Conservation (phyloP, 345 rosid species). For the Euphorbia peplus region DNA sequence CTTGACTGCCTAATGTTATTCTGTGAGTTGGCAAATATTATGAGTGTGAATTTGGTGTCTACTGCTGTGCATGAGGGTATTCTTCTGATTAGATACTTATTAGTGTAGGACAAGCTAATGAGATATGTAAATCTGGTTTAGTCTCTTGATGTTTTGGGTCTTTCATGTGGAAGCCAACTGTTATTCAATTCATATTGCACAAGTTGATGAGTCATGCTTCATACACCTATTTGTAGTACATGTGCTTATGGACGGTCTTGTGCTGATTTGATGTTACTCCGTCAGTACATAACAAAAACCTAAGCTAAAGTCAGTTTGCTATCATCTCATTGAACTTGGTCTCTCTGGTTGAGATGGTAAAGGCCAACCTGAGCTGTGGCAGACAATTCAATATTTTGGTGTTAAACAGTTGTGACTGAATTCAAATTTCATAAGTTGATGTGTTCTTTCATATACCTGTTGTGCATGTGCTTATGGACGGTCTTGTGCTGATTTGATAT, state of each 20-base stretch:
- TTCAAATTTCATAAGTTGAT: no score
- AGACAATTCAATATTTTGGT: conserved; percentile 10
- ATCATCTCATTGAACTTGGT: neutral
- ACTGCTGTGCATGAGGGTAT: conserved; percentile 11
- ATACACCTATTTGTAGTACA: neutral
- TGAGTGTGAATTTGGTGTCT: neutral
- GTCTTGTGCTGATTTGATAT: conserved; percentile 9
- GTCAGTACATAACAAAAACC: conserved; percentile 12
- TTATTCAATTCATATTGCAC: neutral
- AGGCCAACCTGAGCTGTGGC: conserved; percentile 34
- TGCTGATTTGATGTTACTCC: neutral
- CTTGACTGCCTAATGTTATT: neutral
- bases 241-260: conserved; percentile 17
- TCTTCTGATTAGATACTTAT: conserved; percentile 13
- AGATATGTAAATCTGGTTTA: neutral
- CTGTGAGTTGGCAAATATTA: neutral
- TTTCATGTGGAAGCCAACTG: neutral
- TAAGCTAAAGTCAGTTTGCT: conserved; percentile 3
- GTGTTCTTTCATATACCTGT: no score
- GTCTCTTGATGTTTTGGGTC: neutral
- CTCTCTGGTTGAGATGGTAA: conserved; percentile 12
- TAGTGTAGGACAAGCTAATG: conserved; percentile 5
- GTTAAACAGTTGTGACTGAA: no score
- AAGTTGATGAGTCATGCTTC: neutral
- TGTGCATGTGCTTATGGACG: conserved; percentile 8